Percentiles rank a stretch among this genome's conserved stretches.
phyloP scores from a whole-genome alignment of 495 filamentous ascomycete species.

The Patellaria atrata region DNA sequence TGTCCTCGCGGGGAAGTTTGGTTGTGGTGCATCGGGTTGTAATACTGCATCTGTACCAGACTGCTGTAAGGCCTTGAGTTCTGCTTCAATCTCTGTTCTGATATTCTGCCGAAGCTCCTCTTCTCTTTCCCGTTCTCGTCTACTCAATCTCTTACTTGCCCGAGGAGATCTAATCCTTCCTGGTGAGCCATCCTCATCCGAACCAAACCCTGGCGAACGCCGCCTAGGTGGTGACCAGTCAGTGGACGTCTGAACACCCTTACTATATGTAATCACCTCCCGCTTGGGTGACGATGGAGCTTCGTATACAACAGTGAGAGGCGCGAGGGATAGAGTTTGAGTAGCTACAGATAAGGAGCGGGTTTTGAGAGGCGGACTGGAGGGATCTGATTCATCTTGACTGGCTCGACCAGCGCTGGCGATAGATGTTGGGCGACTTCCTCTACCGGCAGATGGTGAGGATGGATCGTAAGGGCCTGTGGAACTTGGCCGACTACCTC shows the following conservation, averaged over 20 bases:
- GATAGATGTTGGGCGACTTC: conserved; percentile 73
- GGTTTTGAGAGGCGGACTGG: conserved; percentile 32
- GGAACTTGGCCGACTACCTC: conserved; percentile 59
- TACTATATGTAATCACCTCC: conserved; percentile 86
- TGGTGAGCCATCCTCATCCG: conserved; percentile 46
- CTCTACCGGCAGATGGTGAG: conserved; percentile 44
- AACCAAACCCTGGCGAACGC: conserved; percentile 34
- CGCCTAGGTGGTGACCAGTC: conserved; percentile 26
- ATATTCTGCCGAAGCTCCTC: conserved; percentile 79
- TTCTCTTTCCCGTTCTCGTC: conserved; percentile 62
- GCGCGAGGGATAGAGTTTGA: conserved; percentile 54
- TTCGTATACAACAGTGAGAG: conserved; percentile 61
- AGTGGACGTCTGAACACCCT: conserved; percentile 72
- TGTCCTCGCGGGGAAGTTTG: conserved; percentile 58
- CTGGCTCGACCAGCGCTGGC: conserved; percentile 61
- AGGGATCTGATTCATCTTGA: no score
- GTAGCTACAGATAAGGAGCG: conserved; percentile 25
- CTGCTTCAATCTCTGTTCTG: conserved; percentile 81
- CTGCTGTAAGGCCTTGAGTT: conserved; percentile 55
- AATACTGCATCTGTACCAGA: conserved; percentile 6
- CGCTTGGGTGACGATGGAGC: conserved; percentile 37
- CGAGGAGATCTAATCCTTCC: conserved; percentile 32
- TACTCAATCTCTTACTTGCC: conserved; percentile 53
- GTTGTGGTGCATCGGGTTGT: conserved; percentile 32
- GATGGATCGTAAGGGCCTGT: conserved; percentile 41